A percentile compares a stretch with the other conserved stretches of the same genome.
Evolutionary conservation across 495 filamentous ascomycete species (phyloP).

Genomic region (Aspergillus sclerotioniger): DNA sequence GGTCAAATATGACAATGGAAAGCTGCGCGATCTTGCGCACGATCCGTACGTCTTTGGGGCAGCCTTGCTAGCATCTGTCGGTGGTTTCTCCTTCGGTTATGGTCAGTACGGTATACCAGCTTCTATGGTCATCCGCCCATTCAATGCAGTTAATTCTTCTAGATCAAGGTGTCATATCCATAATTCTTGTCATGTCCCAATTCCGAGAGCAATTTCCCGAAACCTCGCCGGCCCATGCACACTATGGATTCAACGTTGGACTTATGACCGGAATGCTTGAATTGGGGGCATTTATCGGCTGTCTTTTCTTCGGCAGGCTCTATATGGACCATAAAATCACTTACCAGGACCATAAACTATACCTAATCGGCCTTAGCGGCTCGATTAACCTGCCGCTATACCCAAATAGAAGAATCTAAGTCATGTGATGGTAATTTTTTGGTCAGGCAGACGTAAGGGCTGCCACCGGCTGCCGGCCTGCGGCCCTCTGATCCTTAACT

Average conservation of each 20-base stretch:
- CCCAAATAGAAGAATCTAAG: too few species aligned
- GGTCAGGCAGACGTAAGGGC: too few species aligned
- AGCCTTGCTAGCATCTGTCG: slow-evolving; percentile 20
- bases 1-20: slow-evolving; percentile 12
- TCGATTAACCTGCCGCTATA: too few species aligned
- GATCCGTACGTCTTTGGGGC: slow-evolving; percentile 21
- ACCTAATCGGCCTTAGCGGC: too few species aligned
- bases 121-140: not conserved
- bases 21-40: slow-evolving; percentile 9
- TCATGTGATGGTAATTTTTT: too few species aligned
- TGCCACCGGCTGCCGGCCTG: too few species aligned
- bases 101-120: slow-evolving; percentile 8
- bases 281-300: slow-evolving; percentile 28
- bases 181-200: slow-evolving; percentile 26
- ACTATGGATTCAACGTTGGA: slow-evolving; percentile 19
- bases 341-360: too few species aligned
- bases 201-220: slow-evolving; percentile 24
- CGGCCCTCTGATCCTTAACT: too few species aligned
- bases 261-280: slow-evolving; percentile 27
- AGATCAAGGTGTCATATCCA: slow-evolving; percentile 27
- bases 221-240: slow-evolving; percentile 11
- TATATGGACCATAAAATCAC: too few species aligned
- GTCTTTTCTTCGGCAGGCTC: slow-evolving; percentile 24
- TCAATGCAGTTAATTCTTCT: not conserved
- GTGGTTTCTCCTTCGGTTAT: slow-evolving; percentile 25